Evolutionary conservation across 352 stramenopile genomes (phyloP), one percentile per base, ranked within the genome.

Genomic region (Pythium folliculosum): DNA sequence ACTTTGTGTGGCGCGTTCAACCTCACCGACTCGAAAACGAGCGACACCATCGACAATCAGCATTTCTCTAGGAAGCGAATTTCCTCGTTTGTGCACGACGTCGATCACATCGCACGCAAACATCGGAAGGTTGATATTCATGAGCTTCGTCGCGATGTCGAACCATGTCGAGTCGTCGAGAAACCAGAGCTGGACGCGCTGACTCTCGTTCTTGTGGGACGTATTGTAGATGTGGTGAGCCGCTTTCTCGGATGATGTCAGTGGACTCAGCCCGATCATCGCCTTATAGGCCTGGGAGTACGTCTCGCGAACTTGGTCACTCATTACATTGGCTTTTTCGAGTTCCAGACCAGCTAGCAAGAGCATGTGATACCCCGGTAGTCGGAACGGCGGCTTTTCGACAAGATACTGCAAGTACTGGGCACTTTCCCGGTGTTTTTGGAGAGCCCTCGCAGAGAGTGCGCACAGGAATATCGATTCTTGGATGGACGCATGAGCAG

Each of bases 381-480:
- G 50, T 30, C 75, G 78, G 65, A 78, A 76, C 6, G 81, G 82
- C 1, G 83, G 81, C 3, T 79, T 78, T 13, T 91, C 81, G 5
- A 82, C 73, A 35, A 93, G 40, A 62, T 91, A 84, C 55, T 87
- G 73, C 37, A 93, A 88, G 57, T 93, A 91, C 43, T 91, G 79
- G 10, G 82, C 78, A 40, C 81, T 89, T 49, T 93, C 82, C 22
- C 66, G 70, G 51, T 83, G 77, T n/a, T 84, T 85, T 21, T 69
- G 63, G 5, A 93, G 58, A 13, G 77, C 80, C 30, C 76, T 70
- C 9, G 85, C 85, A 40, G 78, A 86, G 8, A 88, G 58, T 5
- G 81, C 85, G 3, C 80, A 81, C 7, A 93, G 68, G 64, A 93
- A 91, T 19, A 93, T 85, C 7, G 80, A 77, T 54, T 91, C 80